Base-by-base conservation (phyloP, 208 protist species). In the Wallacemonas sp. region DNA sequence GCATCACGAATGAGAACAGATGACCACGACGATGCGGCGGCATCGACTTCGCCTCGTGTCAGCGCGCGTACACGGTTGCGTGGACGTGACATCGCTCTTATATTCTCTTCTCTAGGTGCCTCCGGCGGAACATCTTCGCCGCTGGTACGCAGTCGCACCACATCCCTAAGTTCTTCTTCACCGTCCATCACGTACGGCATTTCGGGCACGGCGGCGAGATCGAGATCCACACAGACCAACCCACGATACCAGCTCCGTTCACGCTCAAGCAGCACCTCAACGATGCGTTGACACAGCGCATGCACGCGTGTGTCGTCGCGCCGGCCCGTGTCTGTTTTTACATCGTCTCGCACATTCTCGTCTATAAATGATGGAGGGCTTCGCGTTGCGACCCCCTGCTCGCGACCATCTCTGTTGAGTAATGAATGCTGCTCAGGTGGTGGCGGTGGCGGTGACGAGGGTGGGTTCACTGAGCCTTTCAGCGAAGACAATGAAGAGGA, bases 171-270 rank as follows among this genome's bases (percentile, higher is more conserved):
- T 27, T 58, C 51, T 21, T 34, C 51, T 21, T 58, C 51, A 38
- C 51, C 51, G n/a, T 58, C 51, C 51, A 58, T 58, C 2, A 58
- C 22, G 51, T 58, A 58, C 6, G 51, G 51, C 5, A 5, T 19
- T 5, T 33, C 28, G 3, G 51, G 17, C 2, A 38, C 30, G 22
- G 51, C 28, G 15, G 5, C 28, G 4, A 31, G 51, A 24, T 33
- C 17, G 15, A 58, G 11, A 5, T 58, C 51, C 5, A 58, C 51
- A n/a, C 51, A 58, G 12, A 58, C 3, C 11, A 58, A n/a, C 31
- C 30, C 26, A 17, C 51, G 24, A 39, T 9, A 19, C 51, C 24
- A 58, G 30, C 30, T 5, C 14, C 34, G 51, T 19, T 58, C 51
- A 19, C 51, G 51, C 24, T 2, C 30, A 0, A 58, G 4, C 3